Evolutionary conservation across 2,329 filamentous ascomycete species (phyloP), one percentile per base, ranked within the genome.

Genomic region (Hawksworthiomyces lignivorus): DNA sequence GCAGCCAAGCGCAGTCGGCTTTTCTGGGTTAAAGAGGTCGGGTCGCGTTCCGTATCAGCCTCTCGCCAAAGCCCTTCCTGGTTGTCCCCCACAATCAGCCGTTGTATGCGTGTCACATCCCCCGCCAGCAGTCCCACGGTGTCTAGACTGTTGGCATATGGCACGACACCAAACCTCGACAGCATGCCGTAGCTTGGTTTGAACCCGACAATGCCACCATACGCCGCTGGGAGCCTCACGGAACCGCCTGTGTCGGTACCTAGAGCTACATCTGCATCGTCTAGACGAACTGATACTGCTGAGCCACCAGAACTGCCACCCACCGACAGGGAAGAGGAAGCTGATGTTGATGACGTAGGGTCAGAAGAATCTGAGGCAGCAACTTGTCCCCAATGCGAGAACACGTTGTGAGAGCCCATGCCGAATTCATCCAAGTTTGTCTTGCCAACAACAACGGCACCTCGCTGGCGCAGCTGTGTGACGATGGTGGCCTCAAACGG

Each of bases 211-310:
- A 82, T 73, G 4, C 85, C 84, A 8, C 83, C 88, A 58, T 94
- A 96, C 2, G 89, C 86, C 12, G 89, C 89, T 0, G 89, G 89
- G 36, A 96, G 71, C 45, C 89, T 74, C 36, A 96, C 83, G 2
- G 86, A 94, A 12, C 89, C 89, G 50, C 89, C 89, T 0, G 89
- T 98, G 58, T 98, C 92, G 17, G 92, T 97, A 15, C 92, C 92
- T 21, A 98, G 65, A 7, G 88, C 88, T 28, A 79, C 44, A 20
- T 75, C 67, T 1, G 68, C 72, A 4, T 70, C 64, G 18, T 73
- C 73, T 1, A 73, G 69, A 17, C 75, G 78, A 28, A 97, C 86
- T 12, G 87, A 87, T 9, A 94, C 77, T 4, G 92, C 92, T 59
- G 89, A 96, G 15, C 92, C 92, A 31, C 92, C 92, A 4, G 90